These are phyloP conservation scores for Chrysosporium queenslandicum DNA, from an alignment of 2,329 filamentous ascomycete genomes.

Conservation along the genomic window DNA sequence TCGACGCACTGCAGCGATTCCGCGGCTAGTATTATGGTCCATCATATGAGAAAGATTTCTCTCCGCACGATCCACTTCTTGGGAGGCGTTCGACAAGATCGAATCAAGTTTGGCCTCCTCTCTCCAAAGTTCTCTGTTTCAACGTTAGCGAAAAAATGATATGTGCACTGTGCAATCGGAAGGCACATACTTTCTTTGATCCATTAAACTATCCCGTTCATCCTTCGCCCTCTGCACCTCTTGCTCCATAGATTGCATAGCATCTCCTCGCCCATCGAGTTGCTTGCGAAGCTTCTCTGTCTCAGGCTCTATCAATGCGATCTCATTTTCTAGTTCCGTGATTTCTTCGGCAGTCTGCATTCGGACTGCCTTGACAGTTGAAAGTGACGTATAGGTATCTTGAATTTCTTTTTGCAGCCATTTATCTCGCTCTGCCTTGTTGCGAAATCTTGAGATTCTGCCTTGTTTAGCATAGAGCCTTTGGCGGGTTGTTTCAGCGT, in stretches of 20 bases:
- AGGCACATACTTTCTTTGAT: constrained; percentile 59
- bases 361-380: constrained; percentile 71
- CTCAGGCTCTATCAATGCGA: constrained; percentile 61
- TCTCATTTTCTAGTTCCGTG: constrained; percentile 57
- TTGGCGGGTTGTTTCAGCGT: constrained; percentile 63
- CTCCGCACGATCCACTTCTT: constrained; percentile 69
- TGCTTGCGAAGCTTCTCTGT: constrained; percentile 59
- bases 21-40: constrained; percentile 77
- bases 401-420: constrained; percentile 73
- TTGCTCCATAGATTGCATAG: constrained; percentile 61
- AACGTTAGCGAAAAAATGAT: neutral
- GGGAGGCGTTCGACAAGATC: constrained; percentile 61
- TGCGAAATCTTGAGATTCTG: constrained; percentile 75
- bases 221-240: constrained; percentile 70
- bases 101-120: constrained; percentile 81
- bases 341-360: constrained; percentile 81
- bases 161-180: neutral
- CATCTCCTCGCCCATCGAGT: constrained; percentile 68
- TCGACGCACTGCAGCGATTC: constrained; percentile 74
- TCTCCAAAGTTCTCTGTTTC: constrained; percentile 56
- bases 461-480: constrained; percentile 88
- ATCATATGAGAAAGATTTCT: constrained; percentile 70
- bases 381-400: constrained; percentile 65
- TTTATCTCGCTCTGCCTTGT: constrained; percentile 76
- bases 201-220: constrained; percentile 64